Evolutionary conservation across 1,284 basidiomycete genomes (phyloP), one percentile per base, ranked within the genome.

Genomic region (Cystobasidiaceae sp.): DNA sequence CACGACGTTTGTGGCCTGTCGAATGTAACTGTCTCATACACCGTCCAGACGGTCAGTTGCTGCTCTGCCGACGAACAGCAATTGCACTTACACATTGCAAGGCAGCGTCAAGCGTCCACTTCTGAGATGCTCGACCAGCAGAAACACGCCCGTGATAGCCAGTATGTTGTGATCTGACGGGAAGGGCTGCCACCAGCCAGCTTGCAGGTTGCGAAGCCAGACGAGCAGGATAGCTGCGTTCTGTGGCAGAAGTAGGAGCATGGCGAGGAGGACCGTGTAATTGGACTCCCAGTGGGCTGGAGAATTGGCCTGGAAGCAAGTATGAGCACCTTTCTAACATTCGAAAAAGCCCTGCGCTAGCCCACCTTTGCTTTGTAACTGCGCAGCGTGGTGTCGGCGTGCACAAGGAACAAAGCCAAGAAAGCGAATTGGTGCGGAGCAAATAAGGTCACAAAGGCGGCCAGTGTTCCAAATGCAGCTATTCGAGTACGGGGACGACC

Each of bases 361-460:
- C n/a, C 33, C 30, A 50, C 33, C 1, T 62, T 70, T 52, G 61
- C 61, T 5, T 70, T 43, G 37, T 69, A 67, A 15, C 71, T 65
- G 4, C 74, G 73, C 2, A 76, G 56, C 13, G 75, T 75, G 34
- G 73, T 74, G 46, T 73, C 60, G 49, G 90, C 78, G 68, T 93
- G 88, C 43, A 90, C 83, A 15, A 87, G 70, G 82, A 87, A 90
- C 69, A 86, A 85, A 34, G 88, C 85, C 15, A 94, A 81, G 75
- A 89, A 92, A 1, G 87, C 90, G 32, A 93, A 88, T 76, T 96
- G 92, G 82, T 90, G 91, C 0, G 93, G 93, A 19, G 94, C 80
- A 62, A 90, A 78, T 28, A 90, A 71, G 68, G 86, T 82, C 44
- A 92, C 85, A 13, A 86, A 78, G 11, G 83, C 67, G 46, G 86